phyloP scores from a whole-genome alignment of 169 alveolate genomes.

The Cryptosporidium viatorum region DNA sequence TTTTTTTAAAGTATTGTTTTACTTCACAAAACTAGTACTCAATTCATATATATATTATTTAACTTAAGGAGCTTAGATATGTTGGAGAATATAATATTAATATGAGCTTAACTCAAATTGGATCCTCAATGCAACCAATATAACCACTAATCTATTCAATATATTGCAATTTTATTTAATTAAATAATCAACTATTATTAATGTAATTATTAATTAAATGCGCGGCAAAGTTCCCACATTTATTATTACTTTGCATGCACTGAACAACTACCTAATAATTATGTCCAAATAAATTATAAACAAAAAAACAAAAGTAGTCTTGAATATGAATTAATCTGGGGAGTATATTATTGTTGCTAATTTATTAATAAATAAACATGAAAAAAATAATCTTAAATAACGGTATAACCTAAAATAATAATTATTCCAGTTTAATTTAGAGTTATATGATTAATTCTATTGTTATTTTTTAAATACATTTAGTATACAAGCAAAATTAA shows the following conservation, averaged over 20 bases:
- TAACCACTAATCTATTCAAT: background rate
- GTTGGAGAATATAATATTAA: background rate
- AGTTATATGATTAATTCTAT: background rate
- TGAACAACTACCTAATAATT: background rate
- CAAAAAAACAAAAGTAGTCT: background rate
- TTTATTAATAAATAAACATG: too few species aligned
- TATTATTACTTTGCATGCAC: background rate
- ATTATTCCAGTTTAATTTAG: background rate
- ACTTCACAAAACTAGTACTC: background rate
- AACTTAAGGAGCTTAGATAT: too few species aligned
- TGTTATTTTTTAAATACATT: background rate
- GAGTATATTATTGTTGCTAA: too few species aligned
- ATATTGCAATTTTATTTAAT: too few species aligned
- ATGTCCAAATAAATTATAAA: background rate
- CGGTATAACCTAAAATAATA: background rate
- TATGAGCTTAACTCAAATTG: too few species aligned
- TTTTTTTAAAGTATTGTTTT: background rate
- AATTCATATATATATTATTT: too few species aligned
- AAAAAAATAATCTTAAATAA: too few species aligned
- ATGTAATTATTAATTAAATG: background rate
- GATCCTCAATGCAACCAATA: background rate
- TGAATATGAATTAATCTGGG: background rate
- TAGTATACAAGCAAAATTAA: background rate
- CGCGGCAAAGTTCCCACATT: slow-evolving; percentile 1
- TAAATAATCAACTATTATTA: too few species aligned